Conservation (phyloP, 345 rosid genomes). For the Syzygium aqueum region DNA sequence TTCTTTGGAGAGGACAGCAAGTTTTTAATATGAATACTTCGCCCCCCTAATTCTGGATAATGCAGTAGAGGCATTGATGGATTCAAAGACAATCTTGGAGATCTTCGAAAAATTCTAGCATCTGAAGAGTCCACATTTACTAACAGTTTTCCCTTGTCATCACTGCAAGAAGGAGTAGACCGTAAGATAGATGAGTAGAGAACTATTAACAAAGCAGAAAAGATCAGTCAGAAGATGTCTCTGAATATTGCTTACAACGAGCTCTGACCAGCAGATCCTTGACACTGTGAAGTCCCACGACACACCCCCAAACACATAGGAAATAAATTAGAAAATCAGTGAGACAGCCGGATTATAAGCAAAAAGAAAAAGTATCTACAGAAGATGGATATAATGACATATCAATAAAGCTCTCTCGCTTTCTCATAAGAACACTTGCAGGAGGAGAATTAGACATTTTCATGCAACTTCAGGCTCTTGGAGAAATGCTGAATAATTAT, state of each 20-base stretch:
- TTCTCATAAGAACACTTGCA: neutral
- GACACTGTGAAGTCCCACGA: neutral
- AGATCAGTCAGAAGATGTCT: neutral
- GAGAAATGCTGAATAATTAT: neutral
- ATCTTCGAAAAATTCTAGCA: constrained; percentile 4
- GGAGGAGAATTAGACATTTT: neutral
- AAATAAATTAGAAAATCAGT: neutral
- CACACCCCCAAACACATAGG: neutral
- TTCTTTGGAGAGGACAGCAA: neutral
- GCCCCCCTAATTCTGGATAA: neutral
- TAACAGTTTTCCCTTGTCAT: neutral
- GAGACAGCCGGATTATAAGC: neutral
- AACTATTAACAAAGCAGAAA: neutral
- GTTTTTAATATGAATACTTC: neutral
- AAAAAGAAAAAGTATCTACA: neutral
- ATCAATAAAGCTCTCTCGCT: neutral
- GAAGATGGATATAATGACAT: neutral
- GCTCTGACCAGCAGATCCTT: neutral
- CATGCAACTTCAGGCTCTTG: neutral
- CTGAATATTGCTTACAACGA: neutral
- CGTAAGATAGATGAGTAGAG: neutral
- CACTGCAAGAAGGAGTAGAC: neutral
- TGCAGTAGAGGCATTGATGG: constrained; percentile 1
- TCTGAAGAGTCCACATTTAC: constrained; percentile 9
- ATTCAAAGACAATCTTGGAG: constrained; percentile 14